A percentile compares a stretch with the other conserved stretches of the same genome.
phyloP scores from a whole-genome alignment of 2,329 filamentous ascomycete species.

The Teratosphaeria gauchensis region DNA sequence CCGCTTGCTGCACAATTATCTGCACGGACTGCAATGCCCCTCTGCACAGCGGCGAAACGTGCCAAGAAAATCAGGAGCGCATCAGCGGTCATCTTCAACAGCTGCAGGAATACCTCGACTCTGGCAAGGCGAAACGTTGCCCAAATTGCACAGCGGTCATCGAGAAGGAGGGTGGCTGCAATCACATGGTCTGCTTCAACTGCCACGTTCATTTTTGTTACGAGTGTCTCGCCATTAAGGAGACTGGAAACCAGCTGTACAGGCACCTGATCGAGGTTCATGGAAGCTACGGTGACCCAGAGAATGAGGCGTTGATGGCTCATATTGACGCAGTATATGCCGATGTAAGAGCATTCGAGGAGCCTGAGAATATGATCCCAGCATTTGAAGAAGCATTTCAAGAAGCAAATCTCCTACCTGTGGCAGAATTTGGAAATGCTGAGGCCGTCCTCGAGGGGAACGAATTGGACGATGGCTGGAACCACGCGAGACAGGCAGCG shows the following conservation, averaged over 20 bases:
- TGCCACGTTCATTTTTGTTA: slow-evolving; percentile 7
- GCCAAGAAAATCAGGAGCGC: slow-evolving; percentile 2
- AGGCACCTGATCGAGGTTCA: slow-evolving; percentile 2
- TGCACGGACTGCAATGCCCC: slow-evolving; percentile 5
- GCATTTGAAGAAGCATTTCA: neutral
- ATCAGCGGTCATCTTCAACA: neutral
- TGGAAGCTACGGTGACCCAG: slow-evolving; percentile 1
- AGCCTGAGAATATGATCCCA: neutral
- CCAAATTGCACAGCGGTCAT: slow-evolving; percentile 1
- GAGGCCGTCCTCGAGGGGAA: too few relatives aligned
- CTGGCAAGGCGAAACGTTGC: slow-evolving; percentile 3
- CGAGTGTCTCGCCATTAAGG: slow-evolving; percentile 1
- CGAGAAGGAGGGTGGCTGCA: slow-evolving; percentile 4
- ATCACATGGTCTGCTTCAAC: slow-evolving; percentile 3
- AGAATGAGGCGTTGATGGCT: neutral
- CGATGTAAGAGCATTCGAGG: neutral
- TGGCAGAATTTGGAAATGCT: neutral
- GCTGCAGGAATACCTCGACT: neutral
- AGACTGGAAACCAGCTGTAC: slow-evolving; percentile 1
- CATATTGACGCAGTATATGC: neutral
- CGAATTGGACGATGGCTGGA: too few relatives aligned
- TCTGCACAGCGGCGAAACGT: slow-evolving; percentile 5
- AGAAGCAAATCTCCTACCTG: neutral
- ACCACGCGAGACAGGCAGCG: too few relatives aligned
- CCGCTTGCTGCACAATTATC: slow-evolving; percentile 4